phyloP scores from a whole-genome alignment of 352 stramenopile species.

The Phytopythium vexans region DNA sequence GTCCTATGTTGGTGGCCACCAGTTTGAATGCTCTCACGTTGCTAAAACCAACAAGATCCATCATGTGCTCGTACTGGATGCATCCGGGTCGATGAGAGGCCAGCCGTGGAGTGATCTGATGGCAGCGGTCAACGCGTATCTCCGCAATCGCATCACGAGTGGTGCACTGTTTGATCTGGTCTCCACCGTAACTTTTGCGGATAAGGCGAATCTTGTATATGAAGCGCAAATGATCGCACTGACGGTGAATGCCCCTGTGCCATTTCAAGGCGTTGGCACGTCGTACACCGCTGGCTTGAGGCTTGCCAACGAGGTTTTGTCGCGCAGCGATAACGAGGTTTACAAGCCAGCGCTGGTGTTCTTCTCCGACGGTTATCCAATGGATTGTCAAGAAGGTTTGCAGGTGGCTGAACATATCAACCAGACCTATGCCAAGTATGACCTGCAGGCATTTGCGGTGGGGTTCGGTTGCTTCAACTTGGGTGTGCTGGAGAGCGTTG shows the following conservation, averaged over 20 bases:
- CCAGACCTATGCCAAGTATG: slow-evolving; percentile 56
- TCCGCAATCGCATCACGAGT: slow-evolving; percentile 61
- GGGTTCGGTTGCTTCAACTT: slow-evolving; percentile 75
- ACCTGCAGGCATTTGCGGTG: slow-evolving; percentile 57
- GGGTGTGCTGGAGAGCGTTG: slow-evolving; percentile 48
- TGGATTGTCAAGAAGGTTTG: slow-evolving; percentile 37
- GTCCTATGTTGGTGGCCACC: slow-evolving; percentile 60
- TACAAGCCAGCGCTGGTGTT: slow-evolving; percentile 77
- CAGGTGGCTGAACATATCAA: slow-evolving; percentile 51
- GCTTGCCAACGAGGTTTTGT: slow-evolving; percentile 63
- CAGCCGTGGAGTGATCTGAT: slow-evolving; percentile 56
- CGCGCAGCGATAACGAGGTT: slow-evolving; percentile 45
- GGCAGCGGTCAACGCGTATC: slow-evolving; percentile 53
- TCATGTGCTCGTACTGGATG: slow-evolving; percentile 81
- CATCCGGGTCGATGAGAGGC: slow-evolving; percentile 71
- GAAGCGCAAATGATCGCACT: background rate
- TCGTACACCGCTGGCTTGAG: slow-evolving; percentile 51
- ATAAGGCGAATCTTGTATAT: slow-evolving; percentile 4
- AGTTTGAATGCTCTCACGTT: slow-evolving; percentile 73
- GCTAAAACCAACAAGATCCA: slow-evolving; percentile 51
- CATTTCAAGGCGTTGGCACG: slow-evolving; percentile 45
- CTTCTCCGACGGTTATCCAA: slow-evolving; percentile 72
- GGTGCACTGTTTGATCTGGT: slow-evolving; percentile 59
- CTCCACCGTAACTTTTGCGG: slow-evolving; percentile 71
- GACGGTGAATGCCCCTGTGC: background rate